Evolutionary conservation across 2,329 filamentous ascomycete genomes (phyloP), one percentile per base, ranked within the genome.

Genomic region (Mycosphaerelloides madeirae): DNA sequence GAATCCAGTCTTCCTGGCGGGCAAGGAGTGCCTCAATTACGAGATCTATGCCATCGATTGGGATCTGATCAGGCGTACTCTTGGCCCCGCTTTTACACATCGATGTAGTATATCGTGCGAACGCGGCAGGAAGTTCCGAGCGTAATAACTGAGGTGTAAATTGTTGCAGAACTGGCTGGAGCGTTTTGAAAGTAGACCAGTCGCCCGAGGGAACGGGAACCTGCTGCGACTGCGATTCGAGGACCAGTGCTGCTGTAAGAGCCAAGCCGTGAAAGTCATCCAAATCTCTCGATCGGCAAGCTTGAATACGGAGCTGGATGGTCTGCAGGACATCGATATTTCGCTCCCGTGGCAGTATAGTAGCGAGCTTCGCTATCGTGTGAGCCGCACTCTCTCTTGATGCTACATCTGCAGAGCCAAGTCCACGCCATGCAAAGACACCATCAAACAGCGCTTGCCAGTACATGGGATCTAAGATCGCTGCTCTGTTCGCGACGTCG

Each of bases 341-440:
- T 22, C 15, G 13, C 11, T 12, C 19, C 3, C 6, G 13, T 13
- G 34, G 34, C n/a, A 13, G 13, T 13, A 19, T 18, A 3, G 7
- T 13, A 11, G 69, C 51, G 3, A 90, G 62, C 1, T 65, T 61
- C 5, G 87, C 87, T 55, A 91, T 81, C 0, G 86, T 82, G 1
- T 66, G 67, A 1, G 85, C 87, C 12, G 88, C 83, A 38, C 79
- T 77, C 55, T 87, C 77, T 49, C 93, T 79, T 1, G 88, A 87
- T 5, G 76, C 70, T 0, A 81, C 76, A 63, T 96, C 89, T 7
- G 81, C 73, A 52, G 94, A 87, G 0, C 84, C 83, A n/a, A 94
- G 78, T 1, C 93, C 93, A 64, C 91, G 79, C 93, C 93, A 98
- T 15, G 80, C 82, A 11, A 94, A 70, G 6, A 95, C 71, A 0